phyloP scores from a whole-genome alignment of 2,329 filamentous ascomycete species.

The Verticillium albo-atrum region DNA sequence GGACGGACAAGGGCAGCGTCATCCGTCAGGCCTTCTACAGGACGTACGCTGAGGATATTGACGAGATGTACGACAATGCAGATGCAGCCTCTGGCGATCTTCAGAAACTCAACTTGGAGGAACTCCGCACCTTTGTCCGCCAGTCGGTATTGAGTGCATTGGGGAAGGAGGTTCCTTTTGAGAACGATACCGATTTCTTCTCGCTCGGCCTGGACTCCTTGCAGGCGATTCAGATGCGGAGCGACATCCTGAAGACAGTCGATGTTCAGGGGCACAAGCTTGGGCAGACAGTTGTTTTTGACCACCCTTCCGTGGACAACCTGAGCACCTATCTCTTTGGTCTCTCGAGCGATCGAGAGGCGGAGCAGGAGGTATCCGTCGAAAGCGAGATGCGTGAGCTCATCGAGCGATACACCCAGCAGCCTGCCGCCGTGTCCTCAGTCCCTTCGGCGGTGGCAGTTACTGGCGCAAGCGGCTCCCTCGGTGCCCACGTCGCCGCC shows the following conservation, averaged over 20 bases:
- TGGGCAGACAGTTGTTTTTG: slow-evolving; percentile 55
- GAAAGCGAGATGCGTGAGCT: slow-evolving; percentile 22
- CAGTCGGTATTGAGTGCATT: slow-evolving; percentile 21
- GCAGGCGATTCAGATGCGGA: slow-evolving; percentile 52
- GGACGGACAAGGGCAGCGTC: slow-evolving; percentile 21
- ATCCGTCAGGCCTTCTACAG: slow-evolving; percentile 24
- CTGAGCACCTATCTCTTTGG: slow-evolving; percentile 39
- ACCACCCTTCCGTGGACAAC: slow-evolving; percentile 43
- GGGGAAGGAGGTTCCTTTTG: slow-evolving; percentile 16
- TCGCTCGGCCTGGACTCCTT: slow-evolving; percentile 53
- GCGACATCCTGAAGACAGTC: slow-evolving; percentile 44
- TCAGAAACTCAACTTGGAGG: slow-evolving; percentile 14
- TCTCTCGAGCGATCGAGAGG: slow-evolving; percentile 30
- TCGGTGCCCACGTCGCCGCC: slow-evolving; percentile 56
- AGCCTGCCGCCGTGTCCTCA: not conserved
- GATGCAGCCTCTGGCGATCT: slow-evolving; percentile 16
- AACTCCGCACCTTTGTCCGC: slow-evolving; percentile 28
- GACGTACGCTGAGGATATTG: slow-evolving; percentile 10
- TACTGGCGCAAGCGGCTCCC: slow-evolving; percentile 62
- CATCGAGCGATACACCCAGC: slow-evolving; percentile 16
- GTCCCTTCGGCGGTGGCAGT: slow-evolving; percentile 31
- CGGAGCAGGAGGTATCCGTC: slow-evolving; percentile 17
- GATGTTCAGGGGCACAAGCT: slow-evolving; percentile 41
- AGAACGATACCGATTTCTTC: slow-evolving; percentile 52
- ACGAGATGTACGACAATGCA: slow-evolving; percentile 23